Evolutionary conservation across 371 early-diverging fungal species (phyloP), one percentile per base, ranked within the genome.

Genomic region (Rhizomucor pusillus): DNA sequence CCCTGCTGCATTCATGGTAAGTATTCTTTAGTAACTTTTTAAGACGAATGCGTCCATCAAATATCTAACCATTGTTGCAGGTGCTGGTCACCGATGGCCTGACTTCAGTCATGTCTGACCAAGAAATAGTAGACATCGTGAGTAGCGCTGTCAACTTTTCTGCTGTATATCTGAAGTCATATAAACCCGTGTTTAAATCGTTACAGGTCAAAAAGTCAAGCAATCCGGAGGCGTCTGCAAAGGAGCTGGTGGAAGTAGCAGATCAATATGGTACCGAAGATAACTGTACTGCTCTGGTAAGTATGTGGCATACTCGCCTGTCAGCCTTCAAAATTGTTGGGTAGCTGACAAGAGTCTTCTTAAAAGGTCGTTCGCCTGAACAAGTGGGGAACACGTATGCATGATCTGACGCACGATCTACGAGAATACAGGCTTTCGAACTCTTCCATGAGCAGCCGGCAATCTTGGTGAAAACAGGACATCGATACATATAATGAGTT

Each of bases 221-320:
- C 22, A 70, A 80, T 39, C 89, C 91, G 18, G 73, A 75, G 0
- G 49, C 55, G 18, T 80, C 89, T 9, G 85, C 89, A 2, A 71
- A 73, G 50, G 71, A 74, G 55, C 53, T 90, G 5, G 79, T 87
- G 11, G 85, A 87, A 49, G 56, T 78, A 9, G 87, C 84, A n/a
- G 90, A 90, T 61, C 82, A 81, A 22, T 64, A 87, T 43, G 88
- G 88, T n/a, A 78, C 90, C 5, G 85, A 88, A 49, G 90, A 90
- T 54, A 90, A 90, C 60, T 73, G 78, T 48, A 90, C 88, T 1
- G 86, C 85, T 11, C 60, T 86, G 75, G 85, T 84, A 73, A 43
- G 46, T 41, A 29, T 19, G 20, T 29, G 9, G 14, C 49, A 7
- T 12, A 34, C 6, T 12, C 9, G 22, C 12, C 35, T 20, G 36